Conservation (phyloP, 2,329 filamentous ascomycete genomes). For the Trichothecium sympodiale region DNA sequence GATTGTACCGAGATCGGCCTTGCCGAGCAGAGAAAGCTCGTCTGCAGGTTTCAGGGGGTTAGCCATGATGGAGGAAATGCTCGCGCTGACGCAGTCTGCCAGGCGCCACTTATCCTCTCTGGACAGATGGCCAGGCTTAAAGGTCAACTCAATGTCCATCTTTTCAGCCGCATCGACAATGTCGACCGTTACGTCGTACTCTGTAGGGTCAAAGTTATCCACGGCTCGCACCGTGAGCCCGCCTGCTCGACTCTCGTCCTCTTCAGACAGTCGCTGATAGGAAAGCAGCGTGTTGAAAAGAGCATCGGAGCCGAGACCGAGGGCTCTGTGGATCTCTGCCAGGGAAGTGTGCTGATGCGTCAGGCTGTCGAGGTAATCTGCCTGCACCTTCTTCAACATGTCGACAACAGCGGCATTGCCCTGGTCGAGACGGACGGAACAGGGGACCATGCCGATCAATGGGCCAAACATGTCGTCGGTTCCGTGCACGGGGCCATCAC, state of each 20-base stretch:
- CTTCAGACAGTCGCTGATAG: neutral
- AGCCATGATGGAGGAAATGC: neutral
- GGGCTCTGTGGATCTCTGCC: neutral
- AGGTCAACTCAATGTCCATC: neutral
- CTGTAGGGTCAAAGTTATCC: neutral
- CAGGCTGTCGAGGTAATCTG: neutral
- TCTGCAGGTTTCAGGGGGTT: neutral
- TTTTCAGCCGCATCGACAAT: neutral
- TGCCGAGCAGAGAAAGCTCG: no score
- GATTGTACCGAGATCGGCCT: neutral
- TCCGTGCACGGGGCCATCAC: neutral
- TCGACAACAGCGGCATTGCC: neutral
- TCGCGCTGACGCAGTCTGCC: neutral
- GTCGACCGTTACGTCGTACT: neutral
- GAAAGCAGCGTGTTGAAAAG: conserved; percentile 1
- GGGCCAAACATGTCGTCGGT: neutral
- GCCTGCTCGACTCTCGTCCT: neutral
- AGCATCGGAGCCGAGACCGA: neutral
- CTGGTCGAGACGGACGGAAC: neutral
- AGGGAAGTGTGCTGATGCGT: neutral
- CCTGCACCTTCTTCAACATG: neutral
- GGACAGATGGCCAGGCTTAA: neutral
- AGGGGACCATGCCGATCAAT: neutral
- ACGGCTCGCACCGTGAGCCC: neutral
- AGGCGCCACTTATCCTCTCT: neutral